Evolutionary conservation across 129 eudicot genomes (phyloP), one percentile per base, ranked within the genome.

Genomic region (Deinandra increscens): DNA sequence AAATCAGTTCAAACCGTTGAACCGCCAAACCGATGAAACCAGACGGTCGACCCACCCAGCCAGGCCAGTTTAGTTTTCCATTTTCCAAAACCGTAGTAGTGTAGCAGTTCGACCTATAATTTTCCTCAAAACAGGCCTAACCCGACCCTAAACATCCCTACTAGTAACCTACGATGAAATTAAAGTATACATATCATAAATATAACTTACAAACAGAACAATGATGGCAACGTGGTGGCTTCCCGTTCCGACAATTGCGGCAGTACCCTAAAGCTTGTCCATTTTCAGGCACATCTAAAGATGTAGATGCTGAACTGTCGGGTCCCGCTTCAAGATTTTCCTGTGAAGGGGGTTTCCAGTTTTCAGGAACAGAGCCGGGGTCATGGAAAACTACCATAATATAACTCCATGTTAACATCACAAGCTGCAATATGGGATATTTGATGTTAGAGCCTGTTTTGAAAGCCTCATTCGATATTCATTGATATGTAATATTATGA

Each of bases 201-300:
- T 29, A 33, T 29, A 39, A 54, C 93, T 83, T 88, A 88, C 97
- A 88, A 71, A 91, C 82, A 62, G 96, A 91, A 62, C 97, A 91
- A 76, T 91, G 97, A 75, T 91, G 97, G 81, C 97, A 91, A 49
- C 97, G 90, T 46, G 96, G 96, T 56, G 97, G 97, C 84, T 88
- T 91, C 64, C 87, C 90, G 36, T 88, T 91, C 63, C 79, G 80
- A 72, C 97, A 91, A 17, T 75, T 69, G 60, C 66, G 81, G 48
- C 96, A 91, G 77, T 81, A 91, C 51, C 81, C 74, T 38, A 69
- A 42, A 60, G 78, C 66, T 59, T 81, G 77, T 46, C 80, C 76
- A 75, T 60, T 72, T 66, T 85, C 87, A 48, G 43, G 64, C 10
- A 73, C 84, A 70, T 81, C 86, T 17, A 77, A 59, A 19, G 86